Evolutionary conservation across 768 basidiomycete species (phyloP), one percentile per base, ranked within the genome.

Genomic region (Suillus brevipes): DNA sequence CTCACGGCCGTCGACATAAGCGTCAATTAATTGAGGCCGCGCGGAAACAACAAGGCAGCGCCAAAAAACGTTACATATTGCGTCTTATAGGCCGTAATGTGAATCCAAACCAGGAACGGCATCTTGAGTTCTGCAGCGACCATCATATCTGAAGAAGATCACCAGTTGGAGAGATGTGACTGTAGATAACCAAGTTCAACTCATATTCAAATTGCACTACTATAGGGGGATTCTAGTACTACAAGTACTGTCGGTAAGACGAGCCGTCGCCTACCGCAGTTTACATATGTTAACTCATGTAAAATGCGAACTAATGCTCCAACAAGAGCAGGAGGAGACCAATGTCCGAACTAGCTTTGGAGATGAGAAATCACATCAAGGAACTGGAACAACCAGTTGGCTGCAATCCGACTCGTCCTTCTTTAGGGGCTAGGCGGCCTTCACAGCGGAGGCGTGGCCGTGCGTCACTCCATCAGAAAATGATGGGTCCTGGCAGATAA

Each of bases 21-120:
- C 58, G 58, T 59, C 58, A 42, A 59, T 59, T 59, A 59, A 59
- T 59, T 59, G 40, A 28, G 38, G 1, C 58, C 58, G 58, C 58
- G 40, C 25, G 58, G 58, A 40, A 59, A 7, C 58, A 59, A 59
- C 58, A 59, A 59, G 58, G 58, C 58, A 28, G 58, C 58, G 58
- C 20, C 58, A 59, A 59, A 59, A n/a, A 59, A 16, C 58, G 58
- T 59, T 42, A 42, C 58, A 31, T 59, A 59, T 10, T 59, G 57
- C 25, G 10, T 40, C 25, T 23, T 59, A 16, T 23, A 20, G 37
- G 57, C 10, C 37, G 40, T 59, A 42, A 42, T 59, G 58, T 59
- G 58, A 59, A 42, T 59, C 58, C 9, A 16, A 58, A 58, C 57
- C 37, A 58, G 57, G 12, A 28, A 43, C 58, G 58, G 58, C 58